phyloP scores from a whole-genome alignment of 2,329 filamentous ascomycete genomes.

The Pseudogymnoascus sp. region DNA sequence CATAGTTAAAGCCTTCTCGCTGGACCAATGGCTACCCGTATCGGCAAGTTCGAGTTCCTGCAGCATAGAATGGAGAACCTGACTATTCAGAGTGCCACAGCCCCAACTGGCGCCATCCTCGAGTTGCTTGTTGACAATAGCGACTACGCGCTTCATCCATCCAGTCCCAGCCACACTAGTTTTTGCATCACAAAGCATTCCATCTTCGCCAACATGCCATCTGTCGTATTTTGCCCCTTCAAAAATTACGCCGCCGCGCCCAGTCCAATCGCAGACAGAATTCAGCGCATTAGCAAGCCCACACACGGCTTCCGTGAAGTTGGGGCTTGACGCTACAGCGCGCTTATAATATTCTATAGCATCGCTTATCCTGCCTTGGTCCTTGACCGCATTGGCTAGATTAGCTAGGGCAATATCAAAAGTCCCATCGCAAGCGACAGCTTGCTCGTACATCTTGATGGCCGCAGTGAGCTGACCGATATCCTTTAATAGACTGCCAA shows the following conservation, averaged over 20 bases:
- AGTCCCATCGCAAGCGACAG: slow-evolving; percentile 81
- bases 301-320: slow-evolving; percentile 95
- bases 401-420: slow-evolving; percentile 98
- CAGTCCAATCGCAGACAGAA: slow-evolving; percentile 91
- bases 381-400: slow-evolving; percentile 93
- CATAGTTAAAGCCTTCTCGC: slow-evolving; percentile 28
- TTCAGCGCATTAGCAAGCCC: slow-evolving; percentile 91
- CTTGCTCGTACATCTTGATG: slow-evolving; percentile 95
- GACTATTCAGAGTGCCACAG: slow-evolving; percentile 54
- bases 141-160: slow-evolving; percentile 82
- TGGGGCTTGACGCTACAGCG: slow-evolving; percentile 83
- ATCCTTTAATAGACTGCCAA: slow-evolving; percentile 91
- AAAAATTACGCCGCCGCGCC: slow-evolving; percentile 77
- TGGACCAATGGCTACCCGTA: slow-evolving; percentile 26
- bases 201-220: slow-evolving; percentile 84
- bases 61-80: slow-evolving; percentile 37
- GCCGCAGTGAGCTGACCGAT: slow-evolving; percentile 87
- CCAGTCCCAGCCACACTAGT: slow-evolving; percentile 56
- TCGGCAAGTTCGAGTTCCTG: slow-evolving; percentile 26
- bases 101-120: slow-evolving; percentile 83
- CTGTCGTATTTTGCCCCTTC: slow-evolving; percentile 67
- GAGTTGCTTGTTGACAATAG: slow-evolving; percentile 84
- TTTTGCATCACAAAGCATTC: slow-evolving; percentile 70
- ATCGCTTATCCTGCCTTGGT: slow-evolving; percentile 84
- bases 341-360: slow-evolving; percentile 87